These are phyloP conservation scores for Pinus tabuliformis DNA, from an alignment of 75 land plant species.

Conservation along the genomic window DNA sequence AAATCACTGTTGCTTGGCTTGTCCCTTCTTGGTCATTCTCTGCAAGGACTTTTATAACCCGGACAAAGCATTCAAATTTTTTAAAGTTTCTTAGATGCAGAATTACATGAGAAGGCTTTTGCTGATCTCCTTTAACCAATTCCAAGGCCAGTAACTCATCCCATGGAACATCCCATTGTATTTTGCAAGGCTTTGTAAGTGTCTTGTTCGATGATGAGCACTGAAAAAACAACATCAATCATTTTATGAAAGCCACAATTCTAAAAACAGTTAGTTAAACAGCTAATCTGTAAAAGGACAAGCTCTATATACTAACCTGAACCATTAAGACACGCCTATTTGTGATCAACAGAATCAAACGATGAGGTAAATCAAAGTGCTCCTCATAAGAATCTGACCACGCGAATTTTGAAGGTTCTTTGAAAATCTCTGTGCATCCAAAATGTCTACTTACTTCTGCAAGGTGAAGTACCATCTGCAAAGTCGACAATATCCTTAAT, in stretches of 20 bases:
- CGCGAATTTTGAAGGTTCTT: slow-evolving; percentile 90
- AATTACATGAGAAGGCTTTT: slow-evolving; percentile 57
- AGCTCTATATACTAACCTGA: slow-evolving; percentile 44
- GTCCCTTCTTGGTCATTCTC: slow-evolving; percentile 38
- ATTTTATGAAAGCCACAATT: background rate
- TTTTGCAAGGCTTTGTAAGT: slow-evolving; percentile 72
- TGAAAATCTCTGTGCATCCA: slow-evolving; percentile 84
- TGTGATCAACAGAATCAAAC: slow-evolving; percentile 68
- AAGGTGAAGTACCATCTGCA: slow-evolving; percentile 81
- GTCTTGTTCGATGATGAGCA: slow-evolving; percentile 31
- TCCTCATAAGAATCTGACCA: slow-evolving; percentile 95
- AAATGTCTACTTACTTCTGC: slow-evolving; percentile 83
- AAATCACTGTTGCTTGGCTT: slow-evolving; percentile 66
- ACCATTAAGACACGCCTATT: slow-evolving; percentile 81
- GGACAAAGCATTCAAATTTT: slow-evolving; percentile 54
- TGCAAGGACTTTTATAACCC: slow-evolving; percentile 54
- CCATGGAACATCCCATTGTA: slow-evolving; percentile 95
- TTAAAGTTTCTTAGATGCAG: slow-evolving; percentile 68
- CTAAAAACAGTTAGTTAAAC: background rate
- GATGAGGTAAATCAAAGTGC: slow-evolving; percentile 76
- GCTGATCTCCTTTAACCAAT: slow-evolving; percentile 62
- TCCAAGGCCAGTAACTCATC: slow-evolving; percentile 82
- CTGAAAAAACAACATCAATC: slow-evolving; percentile 3
- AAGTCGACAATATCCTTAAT: background rate
- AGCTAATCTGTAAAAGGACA: background rate